Percentiles rank a stretch among this genome's conserved stretches.
Evolutionary conservation across 345 rosid genomes (phyloP).

Genomic region (Citrus hindsii): DNA sequence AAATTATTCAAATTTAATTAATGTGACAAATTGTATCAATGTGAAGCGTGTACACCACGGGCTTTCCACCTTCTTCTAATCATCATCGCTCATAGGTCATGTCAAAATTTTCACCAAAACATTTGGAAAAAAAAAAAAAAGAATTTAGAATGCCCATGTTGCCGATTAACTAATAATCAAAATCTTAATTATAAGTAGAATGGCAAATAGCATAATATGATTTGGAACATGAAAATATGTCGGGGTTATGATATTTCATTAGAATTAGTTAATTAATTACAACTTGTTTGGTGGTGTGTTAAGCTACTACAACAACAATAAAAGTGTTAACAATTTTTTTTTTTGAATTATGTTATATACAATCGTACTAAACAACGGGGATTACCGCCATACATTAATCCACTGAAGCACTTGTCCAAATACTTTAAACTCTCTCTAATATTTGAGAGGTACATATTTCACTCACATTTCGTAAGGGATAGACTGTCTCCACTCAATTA

Average conservation of each 20-base stretch:
- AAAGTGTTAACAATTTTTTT: too few species aligned
- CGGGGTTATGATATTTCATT: background rate
- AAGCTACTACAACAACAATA: background rate
- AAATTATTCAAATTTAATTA: background rate
- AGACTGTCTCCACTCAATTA: too few species aligned
- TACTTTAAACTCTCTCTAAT: too few species aligned
- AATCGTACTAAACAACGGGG: too few species aligned
- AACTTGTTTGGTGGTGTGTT: background rate
- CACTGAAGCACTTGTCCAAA: fast-evolving
- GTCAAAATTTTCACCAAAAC: too few species aligned
- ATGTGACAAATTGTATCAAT: too few species aligned
- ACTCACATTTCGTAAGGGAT: too few species aligned
- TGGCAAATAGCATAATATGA: background rate
- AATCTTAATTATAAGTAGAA: background rate
- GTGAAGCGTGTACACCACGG: background rate
- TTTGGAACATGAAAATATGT: background rate
- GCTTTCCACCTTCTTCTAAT: background rate
- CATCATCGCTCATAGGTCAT: background rate
- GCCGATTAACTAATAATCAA: background rate
- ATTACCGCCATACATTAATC: fast-evolving
- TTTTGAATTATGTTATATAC: too few species aligned
- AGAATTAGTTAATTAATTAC: background rate
- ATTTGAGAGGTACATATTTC: fast-evolving
- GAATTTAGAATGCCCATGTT: background rate
- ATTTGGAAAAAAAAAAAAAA: too few species aligned